Evolutionary conservation across 441 rosid species (phyloP), one percentile per base, ranked within the genome.

Genomic region (Populus hybrid): DNA sequence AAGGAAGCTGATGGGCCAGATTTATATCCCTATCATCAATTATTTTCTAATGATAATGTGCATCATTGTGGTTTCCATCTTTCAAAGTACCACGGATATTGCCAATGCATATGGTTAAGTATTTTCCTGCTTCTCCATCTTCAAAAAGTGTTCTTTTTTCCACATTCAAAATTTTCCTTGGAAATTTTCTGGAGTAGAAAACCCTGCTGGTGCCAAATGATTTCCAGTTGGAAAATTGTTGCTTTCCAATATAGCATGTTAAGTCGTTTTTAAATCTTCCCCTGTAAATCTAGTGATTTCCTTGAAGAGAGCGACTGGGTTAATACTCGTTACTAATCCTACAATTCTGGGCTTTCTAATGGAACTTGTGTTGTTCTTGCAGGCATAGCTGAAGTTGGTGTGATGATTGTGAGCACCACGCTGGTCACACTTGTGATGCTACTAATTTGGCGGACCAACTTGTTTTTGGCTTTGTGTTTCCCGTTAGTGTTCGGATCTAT

Each of bases 341-440:
- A 7, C 61, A 19, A 50, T 23, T 35, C 28, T 53, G 64, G 18
- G 53, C 38, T 36, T 26, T 61, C 71, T 79, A 30, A 75, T 69
- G 26, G 35, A 10, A 50, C 72, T 75, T 18, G 34, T 38, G 18
- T 74, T 76, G 64, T 71, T 77, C 28, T 83, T 82, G 79, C 88
- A 92, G 99, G 99, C 79, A 95, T 95, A 80, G 99, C 99, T 32
- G 99, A 94, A 84, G 98, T 95, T 59, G 98, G 92, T 70, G 99
- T 95, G 66, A 95, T 95, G 99, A 74, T 95, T 36, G 99, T 95
- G 69, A 91, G 90, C 83, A 95, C 98, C 36, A 72, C 82, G 6
- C 84, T 95, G 76, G 98, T 95, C 77, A 95, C 97, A 8, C 84
- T 95, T n/a, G 99, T 95, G 66, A 95, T 94, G 98, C 91, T 94